phyloP scores from a whole-genome alignment of 371 early-diverging fungal genomes.

The Mucor piriformis region DNA sequence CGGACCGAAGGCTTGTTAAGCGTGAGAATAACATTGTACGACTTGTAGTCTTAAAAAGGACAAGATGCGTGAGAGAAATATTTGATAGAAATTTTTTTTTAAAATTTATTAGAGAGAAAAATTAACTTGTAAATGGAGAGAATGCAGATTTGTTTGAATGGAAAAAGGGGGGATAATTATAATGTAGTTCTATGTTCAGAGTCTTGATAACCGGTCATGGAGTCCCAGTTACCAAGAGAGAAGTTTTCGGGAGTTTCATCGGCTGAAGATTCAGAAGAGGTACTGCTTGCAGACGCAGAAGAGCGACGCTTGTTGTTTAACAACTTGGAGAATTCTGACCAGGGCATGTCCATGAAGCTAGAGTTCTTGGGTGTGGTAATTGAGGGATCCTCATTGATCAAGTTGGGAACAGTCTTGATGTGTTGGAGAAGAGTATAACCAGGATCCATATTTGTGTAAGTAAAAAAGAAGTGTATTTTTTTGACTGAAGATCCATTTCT shows the following conservation, averaged over 20 bases:
- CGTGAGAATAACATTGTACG: constrained; percentile 12
- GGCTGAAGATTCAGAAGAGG: constrained; percentile 1
- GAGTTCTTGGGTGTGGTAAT: constrained; percentile 45
- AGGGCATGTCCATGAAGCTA: constrained; percentile 41
- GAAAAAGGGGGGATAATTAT: not conserved
- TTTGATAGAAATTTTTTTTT: not conserved
- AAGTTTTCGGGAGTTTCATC: constrained; percentile 15
- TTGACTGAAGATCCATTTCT: constrained; percentile 10
- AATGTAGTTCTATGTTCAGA: constrained; percentile 18
- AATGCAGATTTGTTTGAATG: not conserved
- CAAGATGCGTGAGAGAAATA: not conserved
- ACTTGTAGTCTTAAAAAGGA: not conserved
- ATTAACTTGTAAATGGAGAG: too few relatives aligned
- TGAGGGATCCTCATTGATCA: constrained; percentile 49
- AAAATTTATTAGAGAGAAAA: not conserved
- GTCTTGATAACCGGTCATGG: constrained; percentile 52
- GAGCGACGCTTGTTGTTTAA: constrained; percentile 12
- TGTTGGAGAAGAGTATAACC: constrained; percentile 45
- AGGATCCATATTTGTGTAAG: constrained; percentile 44
- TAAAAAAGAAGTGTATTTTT: not conserved
- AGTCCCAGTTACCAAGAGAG: constrained; percentile 47
- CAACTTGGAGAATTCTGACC: constrained; percentile 44
- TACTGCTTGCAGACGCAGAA: constrained; percentile 15
- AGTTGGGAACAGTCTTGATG: constrained; percentile 45
- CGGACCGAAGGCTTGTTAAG: not conserved